phyloP scores from a whole-genome alignment of 805 yeast genomes.

The Saccharomycopsis javanensis region DNA sequence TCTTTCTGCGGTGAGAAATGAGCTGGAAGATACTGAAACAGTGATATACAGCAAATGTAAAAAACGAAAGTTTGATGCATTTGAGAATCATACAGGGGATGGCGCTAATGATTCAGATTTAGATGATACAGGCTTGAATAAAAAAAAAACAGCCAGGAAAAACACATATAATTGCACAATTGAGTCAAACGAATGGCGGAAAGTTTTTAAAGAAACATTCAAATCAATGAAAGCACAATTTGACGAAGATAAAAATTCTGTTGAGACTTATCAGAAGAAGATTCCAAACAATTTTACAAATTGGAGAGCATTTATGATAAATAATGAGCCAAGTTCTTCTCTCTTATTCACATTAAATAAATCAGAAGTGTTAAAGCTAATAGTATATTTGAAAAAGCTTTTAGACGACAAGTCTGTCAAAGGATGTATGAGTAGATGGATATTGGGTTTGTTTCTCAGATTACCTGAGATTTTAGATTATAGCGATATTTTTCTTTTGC shows the following conservation, averaged over 20 bases:
- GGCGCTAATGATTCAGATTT: neutral
- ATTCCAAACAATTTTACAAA: conserved; percentile 16
- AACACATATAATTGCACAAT: neutral
- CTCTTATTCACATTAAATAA: conserved; percentile 7
- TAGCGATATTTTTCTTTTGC: conserved; percentile 11
- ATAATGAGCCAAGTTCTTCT: conserved; percentile 2
- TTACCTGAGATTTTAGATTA: conserved; percentile 13
- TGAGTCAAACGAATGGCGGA: neutral
- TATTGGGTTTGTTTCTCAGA: conserved; percentile 8
- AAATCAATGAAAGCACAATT: neutral
- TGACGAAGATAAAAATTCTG: neutral
- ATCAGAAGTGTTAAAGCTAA: conserved; percentile 7
- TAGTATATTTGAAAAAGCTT: conserved; percentile 18
- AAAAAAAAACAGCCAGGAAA: neutral
- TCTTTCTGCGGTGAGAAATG: conserved; percentile 14
- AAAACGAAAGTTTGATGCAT: conserved; percentile 26
- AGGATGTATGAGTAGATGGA: conserved; percentile 13
- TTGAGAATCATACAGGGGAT: conserved; percentile 2
- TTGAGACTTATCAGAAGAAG: neutral
- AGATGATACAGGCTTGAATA: neutral
- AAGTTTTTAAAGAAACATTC: neutral
- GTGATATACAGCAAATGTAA: neutral
- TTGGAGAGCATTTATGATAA: conserved; percentile 18
- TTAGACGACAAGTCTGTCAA: conserved; percentile 9
- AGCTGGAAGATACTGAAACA: conserved; percentile 6